These are phyloP conservation scores for Fusarium sp. DNA, from an alignment of 2,329 filamentous ascomycete species.

Conservation along the genomic window DNA sequence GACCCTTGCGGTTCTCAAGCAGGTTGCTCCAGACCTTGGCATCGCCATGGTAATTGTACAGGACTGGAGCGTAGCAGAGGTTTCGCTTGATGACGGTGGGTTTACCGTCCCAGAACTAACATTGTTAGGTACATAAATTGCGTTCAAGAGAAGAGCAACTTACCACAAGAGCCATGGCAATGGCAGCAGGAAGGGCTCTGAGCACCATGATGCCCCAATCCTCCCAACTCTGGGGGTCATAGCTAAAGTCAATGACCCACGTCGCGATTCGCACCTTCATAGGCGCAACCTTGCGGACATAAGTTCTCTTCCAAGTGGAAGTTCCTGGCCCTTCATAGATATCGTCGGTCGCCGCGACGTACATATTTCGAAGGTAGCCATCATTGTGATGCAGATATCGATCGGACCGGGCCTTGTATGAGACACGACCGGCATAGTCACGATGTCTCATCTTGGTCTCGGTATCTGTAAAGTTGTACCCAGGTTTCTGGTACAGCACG, in stretches of 20 bases:
- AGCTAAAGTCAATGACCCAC: slow-evolving; percentile 45
- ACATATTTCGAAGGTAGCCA: slow-evolving; percentile 44
- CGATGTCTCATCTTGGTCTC: slow-evolving; percentile 37
- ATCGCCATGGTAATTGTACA: slow-evolving; percentile 41
- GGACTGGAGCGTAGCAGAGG: slow-evolving; percentile 41
- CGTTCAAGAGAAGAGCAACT: background rate
- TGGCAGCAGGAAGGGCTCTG: slow-evolving; percentile 41
- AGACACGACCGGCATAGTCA: slow-evolving; percentile 41
- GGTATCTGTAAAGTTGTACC: slow-evolving; percentile 32
- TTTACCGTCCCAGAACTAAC: slow-evolving; percentile 43
- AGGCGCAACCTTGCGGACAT: slow-evolving; percentile 43
- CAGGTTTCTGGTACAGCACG: slow-evolving; percentile 39
- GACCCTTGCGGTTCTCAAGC: slow-evolving; percentile 42
- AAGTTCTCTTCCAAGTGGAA: slow-evolving; percentile 46
- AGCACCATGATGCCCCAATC: slow-evolving; percentile 43
- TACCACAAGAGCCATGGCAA: slow-evolving; percentile 42
- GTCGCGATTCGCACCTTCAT: slow-evolving; percentile 44
- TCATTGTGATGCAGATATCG: slow-evolving; percentile 44
- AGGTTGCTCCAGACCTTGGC: slow-evolving; percentile 46
- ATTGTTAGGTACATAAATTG: background rate
- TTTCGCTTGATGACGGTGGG: slow-evolving; percentile 16
- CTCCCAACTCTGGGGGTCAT: slow-evolving; percentile 44
- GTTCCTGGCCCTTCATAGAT: slow-evolving; percentile 42
- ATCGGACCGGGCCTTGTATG: slow-evolving; percentile 39
- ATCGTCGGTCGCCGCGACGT: slow-evolving; percentile 42